Base-by-base conservation (phyloP, 495 filamentous ascomycete genomes). In the Pseudevernia furfuracea region DNA sequence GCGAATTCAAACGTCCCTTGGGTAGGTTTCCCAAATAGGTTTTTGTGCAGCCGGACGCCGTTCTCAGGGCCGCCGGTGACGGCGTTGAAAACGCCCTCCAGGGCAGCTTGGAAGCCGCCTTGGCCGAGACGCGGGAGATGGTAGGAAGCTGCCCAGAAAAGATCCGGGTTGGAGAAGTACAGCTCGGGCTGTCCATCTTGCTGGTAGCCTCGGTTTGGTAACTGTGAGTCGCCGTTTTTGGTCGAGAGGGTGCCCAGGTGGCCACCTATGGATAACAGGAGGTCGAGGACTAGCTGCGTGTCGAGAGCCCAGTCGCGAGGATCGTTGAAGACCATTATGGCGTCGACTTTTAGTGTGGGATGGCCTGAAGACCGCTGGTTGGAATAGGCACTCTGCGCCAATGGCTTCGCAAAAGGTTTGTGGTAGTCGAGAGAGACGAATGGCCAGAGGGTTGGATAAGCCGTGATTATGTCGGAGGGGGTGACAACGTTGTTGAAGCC, bases 271-370 rank as follows among this genome's bases (percentile, higher is more conserved):
- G 91, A 96, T 46, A 94, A 78, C 4, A 96, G 80, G 10, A 96
- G 71, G 74, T 98, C 94, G 61, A 86, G 67, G 52, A 97, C 84
- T 63, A 98, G 68, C 69, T 92, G 89, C 9, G 84, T 82, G 73
- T 96, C 90, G n/a, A 94, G 80, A 11, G 85, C 91, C 92, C 93
- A 97, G 79, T 97, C 93, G 34, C 94, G 84, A 15, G 94, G 90
- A 74, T 96, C 91, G 73, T 93, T 90, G 78, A 87, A 96, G 39
- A 96, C 86, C 71, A 96, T 85, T 57, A 98, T 83, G 23, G 92
- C 91, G 71, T 90, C 87, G 68, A 97, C 84, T 66, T 89, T 88
- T 46, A 91, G 77, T 76, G 9, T 14, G 32, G 21, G 75, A 69
- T 21, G 61, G 70, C 0, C 72, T 68, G 64, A 78, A 72, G 19